Conservation (phyloP, 768 basidiomycete species). For the Inosperma sp. region DNA sequence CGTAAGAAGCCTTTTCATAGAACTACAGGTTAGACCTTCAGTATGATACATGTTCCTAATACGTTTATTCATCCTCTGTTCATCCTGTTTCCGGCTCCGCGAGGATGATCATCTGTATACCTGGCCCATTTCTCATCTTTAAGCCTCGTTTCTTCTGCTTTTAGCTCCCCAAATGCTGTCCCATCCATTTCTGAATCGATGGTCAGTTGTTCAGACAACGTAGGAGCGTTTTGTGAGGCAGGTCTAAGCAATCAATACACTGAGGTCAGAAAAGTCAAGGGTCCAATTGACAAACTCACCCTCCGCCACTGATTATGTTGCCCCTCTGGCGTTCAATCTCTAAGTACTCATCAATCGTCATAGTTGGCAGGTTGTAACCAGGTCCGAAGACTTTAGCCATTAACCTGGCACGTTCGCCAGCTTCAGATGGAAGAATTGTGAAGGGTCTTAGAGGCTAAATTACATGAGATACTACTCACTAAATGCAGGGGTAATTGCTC, state of each 20-base stretch:
- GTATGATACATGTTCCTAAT: too few relatives aligned
- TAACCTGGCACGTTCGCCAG: constrained; percentile 63
- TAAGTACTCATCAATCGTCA: constrained; percentile 94
- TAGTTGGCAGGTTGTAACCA: constrained; percentile 81
- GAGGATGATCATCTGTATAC: constrained; percentile 80
- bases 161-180: constrained; percentile 58
- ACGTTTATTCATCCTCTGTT: constrained; percentile 63
- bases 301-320: constrained; percentile 83
- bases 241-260: constrained; percentile 39
- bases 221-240: constrained; percentile 60
- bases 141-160: constrained; percentile 67
- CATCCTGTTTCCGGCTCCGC: constrained; percentile 96
- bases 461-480: neutral
- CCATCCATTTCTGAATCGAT: constrained; percentile 86
- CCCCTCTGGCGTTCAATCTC: constrained; percentile 79
- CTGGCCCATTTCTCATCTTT: constrained; percentile 92
- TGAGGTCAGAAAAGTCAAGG: neutral
- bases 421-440: constrained; percentile 78
- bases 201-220: constrained; percentile 72
- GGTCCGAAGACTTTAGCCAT: constrained; percentile 82
- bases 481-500: constrained; percentile 7
- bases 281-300: constrained; percentile 45
- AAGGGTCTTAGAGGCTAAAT: constrained; percentile 83
- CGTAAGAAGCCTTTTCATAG: neutral
- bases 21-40: constrained; percentile 2